Evolutionary conservation across 371 early-diverging fungal species (phyloP).

Genomic region (Sporodiniella umbellata): DNA sequence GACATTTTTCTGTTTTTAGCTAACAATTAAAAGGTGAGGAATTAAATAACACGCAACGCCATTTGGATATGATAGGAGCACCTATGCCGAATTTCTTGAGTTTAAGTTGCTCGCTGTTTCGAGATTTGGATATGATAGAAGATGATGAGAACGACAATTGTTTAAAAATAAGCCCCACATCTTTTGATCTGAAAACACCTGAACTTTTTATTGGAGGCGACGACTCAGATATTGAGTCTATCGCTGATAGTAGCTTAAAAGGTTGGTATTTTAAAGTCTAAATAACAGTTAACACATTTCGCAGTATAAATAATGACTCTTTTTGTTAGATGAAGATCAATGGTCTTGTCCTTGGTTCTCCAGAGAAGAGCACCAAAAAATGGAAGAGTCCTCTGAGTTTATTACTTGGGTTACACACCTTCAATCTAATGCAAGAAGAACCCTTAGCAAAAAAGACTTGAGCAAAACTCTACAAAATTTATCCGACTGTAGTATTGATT

Average conservation of each 20-base stretch:
- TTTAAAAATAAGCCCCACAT: not conserved
- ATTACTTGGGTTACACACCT: conserved; percentile 38
- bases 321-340: no score
- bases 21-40: conserved; percentile 61
- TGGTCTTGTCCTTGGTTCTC: conserved; percentile 54
- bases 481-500: conserved; percentile 16
- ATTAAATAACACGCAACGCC: conserved; percentile 78
- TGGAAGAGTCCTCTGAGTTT: conserved; percentile 17
- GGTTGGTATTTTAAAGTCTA: not conserved
- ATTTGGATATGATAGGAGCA: conserved; percentile 76
- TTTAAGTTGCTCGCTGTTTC: conserved; percentile 65
- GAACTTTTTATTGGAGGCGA: conserved; percentile 45
- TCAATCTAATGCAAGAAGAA: conserved; percentile 68
- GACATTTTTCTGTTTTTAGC: not conserved
- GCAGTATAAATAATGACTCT: no score
- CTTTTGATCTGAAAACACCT: conserved; percentile 16
- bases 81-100: conserved; percentile 83
- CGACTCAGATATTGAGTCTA: not conserved
- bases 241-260: not conserved
- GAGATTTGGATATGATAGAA: conserved; percentile 50
- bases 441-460: conserved; percentile 42
- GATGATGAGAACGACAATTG: conserved; percentile 14
- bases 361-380: conserved; percentile 4
- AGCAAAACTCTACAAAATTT: conserved; percentile 15
- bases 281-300: no score